Conservation (phyloP, 1,284 basidiomycete species). For the Trichosporon sp. region DNA sequence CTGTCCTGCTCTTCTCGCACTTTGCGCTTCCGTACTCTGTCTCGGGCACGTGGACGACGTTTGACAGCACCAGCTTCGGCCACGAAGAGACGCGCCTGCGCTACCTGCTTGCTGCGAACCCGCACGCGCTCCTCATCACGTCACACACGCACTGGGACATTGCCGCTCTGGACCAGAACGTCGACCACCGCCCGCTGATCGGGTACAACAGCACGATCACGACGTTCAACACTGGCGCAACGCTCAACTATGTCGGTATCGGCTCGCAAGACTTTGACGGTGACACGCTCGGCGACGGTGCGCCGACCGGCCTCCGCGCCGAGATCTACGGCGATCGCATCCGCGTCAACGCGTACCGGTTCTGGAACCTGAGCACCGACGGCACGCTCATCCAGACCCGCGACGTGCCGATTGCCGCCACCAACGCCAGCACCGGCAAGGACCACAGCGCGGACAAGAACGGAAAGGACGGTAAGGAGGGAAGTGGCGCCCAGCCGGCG, state of each 20-base stretch:
- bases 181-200: conserved; percentile 13
- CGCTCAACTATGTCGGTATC: neutral
- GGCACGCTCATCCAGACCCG: conserved; percentile 9
- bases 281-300: neutral
- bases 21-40: conserved; percentile 15
- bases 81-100: conserved; percentile 5
- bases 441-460: conserved; percentile 4
- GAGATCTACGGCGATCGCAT: conserved; percentile 19
- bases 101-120: conserved; percentile 22
- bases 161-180: conserved; percentile 18
- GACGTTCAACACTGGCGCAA: conserved; percentile 23
- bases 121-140: conserved; percentile 18
- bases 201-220: conserved; percentile 13
- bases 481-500: neutral
- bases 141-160: conserved; percentile 24
- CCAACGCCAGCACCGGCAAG: neutral
- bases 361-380: conserved; percentile 16
- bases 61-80: neutral
- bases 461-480: neutral
- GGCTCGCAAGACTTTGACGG: neutral
- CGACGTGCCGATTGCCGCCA: neutral
- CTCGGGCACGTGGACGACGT: neutral
- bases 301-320: conserved; percentile 14
- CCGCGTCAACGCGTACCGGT: conserved; percentile 18
- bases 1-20: conserved; percentile 21